These are phyloP conservation scores for Aulographum hederae DNA, from an alignment of 2,329 filamentous ascomycete species.

Conservation along the genomic window DNA sequence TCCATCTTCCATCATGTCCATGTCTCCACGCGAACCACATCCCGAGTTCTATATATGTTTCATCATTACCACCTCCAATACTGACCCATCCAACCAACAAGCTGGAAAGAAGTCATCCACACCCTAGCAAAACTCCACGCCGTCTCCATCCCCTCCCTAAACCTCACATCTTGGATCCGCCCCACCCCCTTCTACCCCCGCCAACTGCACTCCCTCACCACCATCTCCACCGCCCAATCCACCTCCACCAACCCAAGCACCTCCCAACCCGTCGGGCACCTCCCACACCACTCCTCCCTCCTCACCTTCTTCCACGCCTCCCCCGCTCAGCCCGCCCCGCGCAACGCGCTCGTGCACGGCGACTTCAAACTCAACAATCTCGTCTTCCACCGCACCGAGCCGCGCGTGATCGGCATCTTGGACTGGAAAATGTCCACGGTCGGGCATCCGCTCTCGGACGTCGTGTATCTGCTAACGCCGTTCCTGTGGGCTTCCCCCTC, in stretches of 20 bases:
- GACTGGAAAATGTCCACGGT: slow-evolving; percentile 3
- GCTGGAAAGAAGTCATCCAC: slow-evolving; percentile 11
- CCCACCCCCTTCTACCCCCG: slow-evolving; percentile 3
- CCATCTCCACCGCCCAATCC: slow-evolving; percentile 2
- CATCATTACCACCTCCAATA: background rate
- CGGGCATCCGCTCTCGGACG: slow-evolving; percentile 4
- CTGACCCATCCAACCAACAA: background rate
- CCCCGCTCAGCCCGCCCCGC: slow-evolving; percentile 7
- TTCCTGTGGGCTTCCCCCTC: too few relatives aligned
- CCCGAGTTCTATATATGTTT: background rate
- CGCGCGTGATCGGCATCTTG: slow-evolving; percentile 3
- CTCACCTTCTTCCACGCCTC: slow-evolving; percentile 4
- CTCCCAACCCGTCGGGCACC: slow-evolving; percentile 6
- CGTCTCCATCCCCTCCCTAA: slow-evolving; percentile 1
- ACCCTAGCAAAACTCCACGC: slow-evolving; percentile 4
- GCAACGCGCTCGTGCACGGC: slow-evolving; percentile 3
- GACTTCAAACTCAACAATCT: slow-evolving; percentile 5
- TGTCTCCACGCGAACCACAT: too few relatives aligned
- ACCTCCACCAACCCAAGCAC: slow-evolving; percentile 4
- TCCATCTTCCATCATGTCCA: too few relatives aligned
- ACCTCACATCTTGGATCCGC: slow-evolving; percentile 3
- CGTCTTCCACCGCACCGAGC: slow-evolving; percentile 3
- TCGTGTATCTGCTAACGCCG: slow-evolving; percentile 2
- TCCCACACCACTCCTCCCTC: slow-evolving; percentile 1
- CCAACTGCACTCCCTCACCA: slow-evolving; percentile 2